phyloP scores from a whole-genome alignment of 306 rosid genomes.

The Vachellia collinsii region DNA sequence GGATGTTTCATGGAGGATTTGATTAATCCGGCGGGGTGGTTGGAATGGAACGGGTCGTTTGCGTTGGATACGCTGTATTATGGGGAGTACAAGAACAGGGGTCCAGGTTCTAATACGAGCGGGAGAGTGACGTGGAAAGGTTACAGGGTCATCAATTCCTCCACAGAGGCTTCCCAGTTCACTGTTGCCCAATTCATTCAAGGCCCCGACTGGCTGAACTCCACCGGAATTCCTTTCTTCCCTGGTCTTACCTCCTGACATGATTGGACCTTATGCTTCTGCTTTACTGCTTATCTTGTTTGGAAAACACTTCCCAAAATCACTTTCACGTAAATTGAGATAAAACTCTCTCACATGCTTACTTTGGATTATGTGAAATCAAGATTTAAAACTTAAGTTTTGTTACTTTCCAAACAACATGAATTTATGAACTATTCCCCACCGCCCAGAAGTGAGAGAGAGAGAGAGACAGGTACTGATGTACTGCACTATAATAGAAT shows the following conservation, averaged over 20 bases:
- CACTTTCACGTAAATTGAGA: no score
- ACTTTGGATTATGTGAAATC: no score
- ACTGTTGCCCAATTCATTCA: constrained; percentile 59
- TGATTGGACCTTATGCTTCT: no score
- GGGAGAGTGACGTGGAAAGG: constrained; percentile 76
- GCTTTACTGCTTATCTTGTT: no score
- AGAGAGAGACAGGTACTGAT: background rate
- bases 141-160: constrained; percentile 59
- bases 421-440: background rate
- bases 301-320: no score
- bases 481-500: background rate
- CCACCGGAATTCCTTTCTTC: constrained; percentile 57
- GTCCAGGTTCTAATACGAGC: constrained; percentile 70
- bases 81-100: constrained; percentile 74
- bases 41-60: constrained; percentile 82
- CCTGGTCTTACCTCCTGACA: constrained; percentile 19
- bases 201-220: constrained; percentile 67
- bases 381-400: no score
- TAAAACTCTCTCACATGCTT: no score
- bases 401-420: no score
- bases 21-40: constrained; percentile 74
- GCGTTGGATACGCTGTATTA: constrained; percentile 72
- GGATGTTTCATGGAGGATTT: constrained; percentile 57
- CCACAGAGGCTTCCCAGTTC: constrained; percentile 63
- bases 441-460: background rate